phyloP scores from a whole-genome alignment of 1,139 yeast species.

The Trichomonascaceae sp. region DNA sequence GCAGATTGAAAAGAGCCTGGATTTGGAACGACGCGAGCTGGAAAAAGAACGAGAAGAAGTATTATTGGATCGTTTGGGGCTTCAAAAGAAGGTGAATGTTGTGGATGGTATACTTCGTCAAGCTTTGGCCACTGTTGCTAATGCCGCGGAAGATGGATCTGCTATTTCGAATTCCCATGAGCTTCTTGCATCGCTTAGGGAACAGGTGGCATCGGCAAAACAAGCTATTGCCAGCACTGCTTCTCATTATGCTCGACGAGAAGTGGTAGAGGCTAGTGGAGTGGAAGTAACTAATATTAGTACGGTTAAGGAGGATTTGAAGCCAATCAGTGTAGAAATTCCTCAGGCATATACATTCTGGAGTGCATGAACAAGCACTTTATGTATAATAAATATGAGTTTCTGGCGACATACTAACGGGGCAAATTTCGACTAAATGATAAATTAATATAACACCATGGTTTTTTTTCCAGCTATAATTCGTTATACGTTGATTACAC shows the following conservation, averaged over 20 bases:
- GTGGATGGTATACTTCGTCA: conserved; percentile 47
- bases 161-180: conserved; percentile 2
- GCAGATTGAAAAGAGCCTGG: conserved; percentile 71
- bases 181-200: conserved; percentile 1
- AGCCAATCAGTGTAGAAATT: conserved; percentile 71
- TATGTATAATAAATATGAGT: conserved; percentile 1
- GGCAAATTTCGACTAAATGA: too few relatives aligned
- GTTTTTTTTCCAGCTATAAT: background rate
- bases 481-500: conserved; percentile 39
- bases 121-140: conserved; percentile 37
- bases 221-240: conserved; percentile 19
- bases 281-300: conserved; percentile 11
- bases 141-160: conserved; percentile 9
- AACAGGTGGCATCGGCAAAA: conserved; percentile 17
- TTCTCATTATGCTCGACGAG: conserved; percentile 10
- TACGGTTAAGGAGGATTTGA: conserved; percentile 29
- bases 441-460: too few relatives aligned
- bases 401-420: background rate
- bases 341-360: conserved; percentile 82
- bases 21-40: conserved; percentile 67
- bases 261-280: conserved; percentile 8
- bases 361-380: conserved; percentile 44
- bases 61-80: conserved; percentile 69
- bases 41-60: conserved; percentile 76
- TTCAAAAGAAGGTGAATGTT: conserved; percentile 53